Evolutionary conservation across 345 rosid species (phyloP).

Genomic region (Brassica nigra): DNA sequence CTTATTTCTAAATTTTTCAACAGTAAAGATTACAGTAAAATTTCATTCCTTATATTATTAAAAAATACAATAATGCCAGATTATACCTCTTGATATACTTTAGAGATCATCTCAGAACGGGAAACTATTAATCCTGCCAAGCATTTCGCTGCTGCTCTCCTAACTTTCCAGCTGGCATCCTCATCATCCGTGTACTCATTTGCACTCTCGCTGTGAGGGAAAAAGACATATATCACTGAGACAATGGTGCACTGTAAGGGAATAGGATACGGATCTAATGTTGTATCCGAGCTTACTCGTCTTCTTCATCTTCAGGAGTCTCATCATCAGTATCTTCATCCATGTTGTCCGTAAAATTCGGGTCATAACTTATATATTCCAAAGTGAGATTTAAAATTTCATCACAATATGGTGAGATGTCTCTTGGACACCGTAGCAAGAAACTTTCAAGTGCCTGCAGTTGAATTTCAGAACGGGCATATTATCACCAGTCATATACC

Average conservation of each 20-base stretch:
- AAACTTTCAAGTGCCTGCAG: slow-evolving; percentile 95
- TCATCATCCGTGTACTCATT: slow-evolving; percentile 99
- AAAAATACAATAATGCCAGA: slow-evolving; percentile 5
- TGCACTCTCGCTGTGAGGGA: slow-evolving; percentile 83
- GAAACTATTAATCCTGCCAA: slow-evolving; percentile 92
- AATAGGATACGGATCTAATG: slow-evolving; percentile 14
- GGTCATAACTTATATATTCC: slow-evolving; percentile 94
- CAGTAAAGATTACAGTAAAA: neutral
- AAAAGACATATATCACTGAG: slow-evolving; percentile 30
- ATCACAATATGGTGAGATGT: slow-evolving; percentile 81
- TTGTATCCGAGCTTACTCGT: slow-evolving; percentile 69
- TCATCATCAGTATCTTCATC: slow-evolving; percentile 98
- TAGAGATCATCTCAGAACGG: slow-evolving; percentile 87
- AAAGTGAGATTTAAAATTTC: slow-evolving; percentile 81
- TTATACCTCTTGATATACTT: slow-evolving; percentile 80
- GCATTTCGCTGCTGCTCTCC: slow-evolving; percentile 98
- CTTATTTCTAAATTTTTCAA: slow-evolving; percentile 8
- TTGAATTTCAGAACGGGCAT: slow-evolving; percentile 7
- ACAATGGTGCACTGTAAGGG: slow-evolving; percentile 26
- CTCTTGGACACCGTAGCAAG: slow-evolving; percentile 92
- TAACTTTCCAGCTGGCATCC: slow-evolving; percentile 99
- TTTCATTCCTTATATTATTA: neutral
- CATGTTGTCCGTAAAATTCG: slow-evolving; percentile 97
- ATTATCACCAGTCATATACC: neutral
- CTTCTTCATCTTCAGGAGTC: slow-evolving; percentile 89